Conservation (phyloP, 225 moss, liverwort and hornwort genomes). For the Antitrichia curtipendula region DNA sequence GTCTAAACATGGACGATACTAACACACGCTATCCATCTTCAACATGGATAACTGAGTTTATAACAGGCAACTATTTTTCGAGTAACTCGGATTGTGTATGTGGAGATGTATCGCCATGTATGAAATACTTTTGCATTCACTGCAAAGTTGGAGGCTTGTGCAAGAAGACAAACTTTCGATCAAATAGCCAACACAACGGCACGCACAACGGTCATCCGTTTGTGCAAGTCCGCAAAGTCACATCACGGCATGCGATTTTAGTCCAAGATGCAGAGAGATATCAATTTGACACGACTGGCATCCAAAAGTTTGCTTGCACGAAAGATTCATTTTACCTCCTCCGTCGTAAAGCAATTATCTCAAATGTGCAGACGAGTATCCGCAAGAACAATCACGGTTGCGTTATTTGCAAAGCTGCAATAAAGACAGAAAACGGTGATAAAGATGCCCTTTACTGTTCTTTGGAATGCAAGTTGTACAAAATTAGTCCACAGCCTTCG, state of each 20-base stretch:
- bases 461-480: too few species aligned
- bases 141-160: background rate
- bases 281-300: background rate
- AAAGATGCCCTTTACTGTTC: too few species aligned
- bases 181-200: fast-evolving
- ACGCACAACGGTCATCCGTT: background rate
- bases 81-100: fast-evolving
- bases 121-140: background rate
- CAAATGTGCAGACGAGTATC: too few species aligned
- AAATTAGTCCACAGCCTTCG: too few species aligned
- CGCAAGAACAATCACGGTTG: too few species aligned
- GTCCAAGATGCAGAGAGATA: background rate
- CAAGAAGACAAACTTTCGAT: background rate
- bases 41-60: background rate
- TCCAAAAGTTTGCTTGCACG: background rate
- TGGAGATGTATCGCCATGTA: background rate
- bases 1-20: background rate
- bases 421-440: too few species aligned
- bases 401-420: too few species aligned
- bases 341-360: too few species aligned
- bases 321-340: background rate
- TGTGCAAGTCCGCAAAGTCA: background rate
- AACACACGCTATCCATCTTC: background rate
- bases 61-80: background rate
- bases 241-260: background rate